Base-by-base conservation (phyloP, 2,329 filamentous ascomycete species). In the Pseudogymnoascus destructans region DNA sequence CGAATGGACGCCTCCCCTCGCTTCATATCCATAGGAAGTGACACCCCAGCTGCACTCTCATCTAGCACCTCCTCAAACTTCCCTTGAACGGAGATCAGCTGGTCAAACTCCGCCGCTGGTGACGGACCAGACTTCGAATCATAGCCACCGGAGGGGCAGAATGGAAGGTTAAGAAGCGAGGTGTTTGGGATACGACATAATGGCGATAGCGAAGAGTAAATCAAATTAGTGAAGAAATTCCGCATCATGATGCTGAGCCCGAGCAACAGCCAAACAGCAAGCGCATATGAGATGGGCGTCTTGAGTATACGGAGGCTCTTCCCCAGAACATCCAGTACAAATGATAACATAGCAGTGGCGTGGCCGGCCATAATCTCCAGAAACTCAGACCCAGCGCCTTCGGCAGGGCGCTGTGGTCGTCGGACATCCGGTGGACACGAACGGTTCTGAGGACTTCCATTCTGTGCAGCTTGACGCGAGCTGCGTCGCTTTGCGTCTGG, bases 1-100 rank as follows among this genome's bases (percentile, higher is more conserved):
- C 87, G 80, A 33, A 93, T 83, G 1, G 85, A 83, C 1, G 81
- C 76, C 69, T 92, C 87, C 2, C 84, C 84, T 8, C 82, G 79
- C 72, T 89, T 91, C 82, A 93, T 90, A 64, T 89, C 85, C 64
- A 87, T 75, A 0, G 87, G 87, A 2, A 93, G 72, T 1, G 81
- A 81, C 1, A 84, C 80, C 1, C 83, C 81, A 19, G 82, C 77
- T 1, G 81, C 79, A 13, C 81, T 82, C 60, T 82, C 80, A 63
- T 87, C 80, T 3, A 93, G 72, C 0, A 93, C 82, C 59, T 86
- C 80, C 69, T 90, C 87, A 59, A 95, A 89, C 25, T 83, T 78
- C n/a, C 79, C 75, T 69, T 95, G 88, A 1, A 86, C 80, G 15
- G 77, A 77, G 75, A 93, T 86, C 19, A 95, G 76, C 54, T 84